Percentiles rank a stretch among this genome's conserved stretches.
phyloP scores from a whole-genome alignment of 306 rosid genomes.

The Cucumis hystrix region DNA sequence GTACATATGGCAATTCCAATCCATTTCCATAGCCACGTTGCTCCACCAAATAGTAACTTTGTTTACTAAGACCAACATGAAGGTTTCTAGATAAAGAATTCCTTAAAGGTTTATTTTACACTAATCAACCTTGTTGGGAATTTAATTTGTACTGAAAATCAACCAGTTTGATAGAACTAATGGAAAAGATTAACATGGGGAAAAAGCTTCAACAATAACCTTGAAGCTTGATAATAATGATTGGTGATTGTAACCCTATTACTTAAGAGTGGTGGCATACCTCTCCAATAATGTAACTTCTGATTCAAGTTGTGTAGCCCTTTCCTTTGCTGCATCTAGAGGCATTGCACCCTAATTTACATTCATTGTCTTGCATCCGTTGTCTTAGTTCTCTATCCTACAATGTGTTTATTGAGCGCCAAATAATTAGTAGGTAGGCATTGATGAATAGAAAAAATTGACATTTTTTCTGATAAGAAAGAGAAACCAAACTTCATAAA shows the following conservation, averaged over 20 bases:
- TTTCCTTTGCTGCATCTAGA: conserved; percentile 63
- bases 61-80: background rate
- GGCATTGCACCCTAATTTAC: conserved; percentile 89
- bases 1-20: no score
- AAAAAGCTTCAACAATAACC: background rate
- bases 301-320: conserved; percentile 69
- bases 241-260: background rate
- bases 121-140: background rate
- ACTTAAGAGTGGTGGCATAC: conserved; percentile 17
- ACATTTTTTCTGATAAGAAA: background rate
- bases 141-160: background rate
- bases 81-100: background rate
- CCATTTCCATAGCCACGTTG: background rate
- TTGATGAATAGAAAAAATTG: background rate
- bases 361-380: conserved; percentile 74
- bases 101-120: background rate
- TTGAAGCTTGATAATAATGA: background rate
- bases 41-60: background rate
- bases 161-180: background rate
- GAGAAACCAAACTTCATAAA: background rate
- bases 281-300: conserved; percentile 72
- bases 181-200: background rate
- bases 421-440: background rate
- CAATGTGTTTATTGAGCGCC: background rate
- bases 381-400: conserved; percentile 73